Evolutionary conservation across 495 filamentous ascomycete genomes (phyloP), one percentile per base, ranked within the genome.

Genomic region (Penicillium riverlandense): DNA sequence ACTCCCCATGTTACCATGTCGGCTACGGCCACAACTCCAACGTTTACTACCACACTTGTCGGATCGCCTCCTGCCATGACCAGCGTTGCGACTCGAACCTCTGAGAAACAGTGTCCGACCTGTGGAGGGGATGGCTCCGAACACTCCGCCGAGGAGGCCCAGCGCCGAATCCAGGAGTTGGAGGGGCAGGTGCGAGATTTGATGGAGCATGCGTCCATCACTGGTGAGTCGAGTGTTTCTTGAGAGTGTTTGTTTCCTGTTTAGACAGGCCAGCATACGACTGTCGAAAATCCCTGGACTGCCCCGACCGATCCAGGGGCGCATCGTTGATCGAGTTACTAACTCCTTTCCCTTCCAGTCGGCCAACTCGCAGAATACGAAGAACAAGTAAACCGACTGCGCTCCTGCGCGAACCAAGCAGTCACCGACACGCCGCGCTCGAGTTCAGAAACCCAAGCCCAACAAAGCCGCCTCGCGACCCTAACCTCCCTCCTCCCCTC

Each of bases 321-420:
- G 22, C 22, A 6, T 22, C 22, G 22, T 3, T 22, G 22, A 22
- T 22, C 3, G 22, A 3, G 22, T 22, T 22, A 3, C 22, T 22
- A 22, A 22, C 22, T 22, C 22, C 22, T 38, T 50, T 7, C 35
- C 29, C 31, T 11, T 13, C 56, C 52, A 81, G 77, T 73, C 44
- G 82, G 89, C 67, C 86, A 88, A 70, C 82, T 89, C 64, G 86
- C 89, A 57, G 87, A 95, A 69, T 96, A 96, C 76, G 92, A 98
- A 76, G 87, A 94, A 61, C 88, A 95, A 65, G 66, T 95, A 7
- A 76, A 75, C 45, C 74, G 74, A 29, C 74, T 90, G 41, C 80
- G 82, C 52, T 59, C 51, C 15, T 34, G 57, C 60, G 37, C 55
- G 53, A 27, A 48, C 40, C 27, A 36, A 49, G 32, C 55, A 49